Conservation (phyloP, 2,329 filamentous ascomycete species). For the Graphium sp. region DNA sequence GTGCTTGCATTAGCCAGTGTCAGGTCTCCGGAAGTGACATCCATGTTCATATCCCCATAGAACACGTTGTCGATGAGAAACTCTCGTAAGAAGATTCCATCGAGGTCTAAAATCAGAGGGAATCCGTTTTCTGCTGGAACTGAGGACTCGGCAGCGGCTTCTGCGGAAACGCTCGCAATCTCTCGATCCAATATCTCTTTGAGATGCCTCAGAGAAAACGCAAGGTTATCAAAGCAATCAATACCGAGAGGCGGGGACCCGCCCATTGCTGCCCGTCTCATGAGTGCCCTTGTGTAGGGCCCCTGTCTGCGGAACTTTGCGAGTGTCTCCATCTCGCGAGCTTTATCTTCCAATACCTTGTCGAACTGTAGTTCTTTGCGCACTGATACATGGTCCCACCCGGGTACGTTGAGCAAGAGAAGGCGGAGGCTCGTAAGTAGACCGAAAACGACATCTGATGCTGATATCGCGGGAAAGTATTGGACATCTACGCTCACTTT, state of each 20-base stretch:
- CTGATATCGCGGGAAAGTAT: conserved; percentile 22
- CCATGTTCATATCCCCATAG: too few species aligned
- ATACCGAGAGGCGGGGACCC: conserved; percentile 1
- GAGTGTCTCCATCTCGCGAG: conserved; percentile 12
- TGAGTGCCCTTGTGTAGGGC: conserved; percentile 3
- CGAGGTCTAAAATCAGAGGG: too few species aligned
- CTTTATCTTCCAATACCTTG: conserved; percentile 12
- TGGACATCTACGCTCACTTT: conserved; percentile 16
- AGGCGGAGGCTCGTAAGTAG: conserved; percentile 28
- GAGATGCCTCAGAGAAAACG: conserved; percentile 5
- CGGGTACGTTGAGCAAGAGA: conserved; percentile 23
- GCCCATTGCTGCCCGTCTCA: background rate
- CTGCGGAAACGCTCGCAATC: too few species aligned
- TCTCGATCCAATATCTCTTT: conserved; percentile 5
- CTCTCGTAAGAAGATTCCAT: too few species aligned
- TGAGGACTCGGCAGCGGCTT: too few species aligned
- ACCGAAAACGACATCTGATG: conserved; percentile 28
- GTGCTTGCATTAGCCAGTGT: too few species aligned
- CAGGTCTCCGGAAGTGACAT: too few species aligned
- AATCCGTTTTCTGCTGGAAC: too few species aligned
- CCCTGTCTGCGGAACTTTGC: conserved; percentile 9
- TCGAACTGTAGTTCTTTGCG: conserved; percentile 18
- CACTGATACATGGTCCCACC: conserved; percentile 23
- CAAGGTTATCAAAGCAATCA: conserved; percentile 7
- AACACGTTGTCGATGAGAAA: too few species aligned